Evolutionary conservation across 768 basidiomycete species (phyloP).

Genomic region (Hydnomerulius pinastri): DNA sequence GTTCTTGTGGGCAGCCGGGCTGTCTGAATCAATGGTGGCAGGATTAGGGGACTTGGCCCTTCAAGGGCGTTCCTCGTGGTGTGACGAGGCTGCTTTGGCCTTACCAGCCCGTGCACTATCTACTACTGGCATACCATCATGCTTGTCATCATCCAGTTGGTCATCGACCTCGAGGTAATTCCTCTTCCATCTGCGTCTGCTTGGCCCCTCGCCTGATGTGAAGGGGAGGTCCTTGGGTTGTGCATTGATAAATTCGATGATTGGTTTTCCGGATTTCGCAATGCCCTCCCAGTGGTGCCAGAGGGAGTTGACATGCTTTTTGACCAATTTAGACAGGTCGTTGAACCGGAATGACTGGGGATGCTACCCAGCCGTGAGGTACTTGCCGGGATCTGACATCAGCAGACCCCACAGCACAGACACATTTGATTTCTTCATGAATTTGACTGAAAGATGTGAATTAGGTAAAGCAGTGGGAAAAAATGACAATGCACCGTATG

Average conservation of each 20-base stretch:
- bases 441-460: not conserved
- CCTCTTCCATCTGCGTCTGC: too few species aligned
- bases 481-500: not conserved
- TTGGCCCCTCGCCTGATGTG: too few species aligned
- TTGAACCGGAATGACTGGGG: not conserved
- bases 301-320: not conserved
- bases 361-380: not conserved
- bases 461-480: not conserved
- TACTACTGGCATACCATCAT: too few species aligned
- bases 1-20: not conserved
- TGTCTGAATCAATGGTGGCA: not conserved
- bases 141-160: not conserved
- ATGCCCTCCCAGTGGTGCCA: not conserved
- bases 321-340: not conserved
- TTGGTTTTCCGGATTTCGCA: not conserved
- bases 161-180: too few species aligned
- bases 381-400: not conserved
- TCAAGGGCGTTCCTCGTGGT: too few species aligned
- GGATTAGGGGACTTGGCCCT: too few species aligned
- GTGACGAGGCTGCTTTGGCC: not conserved
- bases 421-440: not conserved
- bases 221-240: not conserved
- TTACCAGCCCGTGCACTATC: not conserved
- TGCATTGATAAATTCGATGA: not conserved
- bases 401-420: not conserved